Percentiles rank a stretch among this genome's conserved stretches.
Evolutionary conservation across 805 yeast genomes (phyloP).

Genomic region (Ascoidea rubescens): DNA sequence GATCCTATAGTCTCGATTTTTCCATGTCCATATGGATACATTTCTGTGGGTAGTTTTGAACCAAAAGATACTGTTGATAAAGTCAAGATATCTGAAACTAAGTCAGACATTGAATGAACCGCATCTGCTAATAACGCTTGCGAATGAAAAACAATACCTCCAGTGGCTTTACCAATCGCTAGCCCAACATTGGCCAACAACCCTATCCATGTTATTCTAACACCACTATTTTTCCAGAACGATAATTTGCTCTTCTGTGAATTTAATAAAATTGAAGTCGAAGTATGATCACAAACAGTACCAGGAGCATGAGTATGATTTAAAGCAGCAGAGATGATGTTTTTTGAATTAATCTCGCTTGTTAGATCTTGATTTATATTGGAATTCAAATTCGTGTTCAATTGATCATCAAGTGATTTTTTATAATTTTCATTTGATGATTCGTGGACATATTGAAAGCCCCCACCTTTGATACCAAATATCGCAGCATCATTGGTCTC

Average conservation of each 20-base stretch:
- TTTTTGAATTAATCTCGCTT: not conserved
- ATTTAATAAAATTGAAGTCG: slow-evolving; percentile 14
- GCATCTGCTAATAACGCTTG: slow-evolving; percentile 93
- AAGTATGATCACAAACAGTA: slow-evolving; percentile 15
- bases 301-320: slow-evolving; percentile 20
- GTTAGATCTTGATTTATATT: not conserved
- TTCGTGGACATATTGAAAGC: slow-evolving; percentile 8
- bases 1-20: slow-evolving; percentile 90
- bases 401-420: not conserved
- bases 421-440: slow-evolving; percentile 1
- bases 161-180: slow-evolving; percentile 77
- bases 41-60: slow-evolving; percentile 36
- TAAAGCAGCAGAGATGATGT: not conserved
- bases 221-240: slow-evolving; percentile 61
- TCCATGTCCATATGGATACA: slow-evolving; percentile 83
- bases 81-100: slow-evolving; percentile 81
- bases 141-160: slow-evolving; percentile 88
- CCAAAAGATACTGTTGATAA: slow-evolving; percentile 78
- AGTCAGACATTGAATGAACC: slow-evolving; percentile 81
- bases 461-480: slow-evolving; percentile 17
- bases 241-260: slow-evolving; percentile 13
- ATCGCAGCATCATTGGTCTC: slow-evolving; percentile 25
- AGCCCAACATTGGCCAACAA: slow-evolving; percentile 69
- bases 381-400: not conserved
- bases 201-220: slow-evolving; percentile 87